phyloP scores from a whole-genome alignment of 164 flowering plant species.

The grape (Vitis vinifera) region ASM3070453v1 NC_081811.1:28686001-28686500 shows the following conservation, averaged over 20 bases:
- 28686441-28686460: slow-evolving; percentile 36
- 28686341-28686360: slow-evolving; percentile 45
- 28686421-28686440: slow-evolving; percentile 32
- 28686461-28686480: slow-evolving; percentile 43
- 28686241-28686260: slow-evolving; percentile 43
- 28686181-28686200: slow-evolving; percentile 14
- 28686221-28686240: slow-evolving; percentile 31
- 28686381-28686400: slow-evolving; percentile 37
- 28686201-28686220: slow-evolving; percentile 22
- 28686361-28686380: slow-evolving; percentile 41
- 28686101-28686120: neutral
- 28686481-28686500: slow-evolving; percentile 38
- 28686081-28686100: neutral
- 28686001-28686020: neutral
- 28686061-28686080: too few relatives aligned
- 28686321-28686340: slow-evolving; percentile 23
- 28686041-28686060: too few relatives aligned
- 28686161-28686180: slow-evolving; percentile 27
- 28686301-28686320: neutral
- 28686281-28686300: neutral
- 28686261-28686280: slow-evolving; percentile 38
- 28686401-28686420: slow-evolving; percentile 36
- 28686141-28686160: neutral
- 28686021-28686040: too few relatives aligned
- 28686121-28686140: neutral